These are phyloP conservation scores for Phlebiopsis gigantea DNA, from an alignment of 768 basidiomycete species.

Conservation along the genomic window DNA sequence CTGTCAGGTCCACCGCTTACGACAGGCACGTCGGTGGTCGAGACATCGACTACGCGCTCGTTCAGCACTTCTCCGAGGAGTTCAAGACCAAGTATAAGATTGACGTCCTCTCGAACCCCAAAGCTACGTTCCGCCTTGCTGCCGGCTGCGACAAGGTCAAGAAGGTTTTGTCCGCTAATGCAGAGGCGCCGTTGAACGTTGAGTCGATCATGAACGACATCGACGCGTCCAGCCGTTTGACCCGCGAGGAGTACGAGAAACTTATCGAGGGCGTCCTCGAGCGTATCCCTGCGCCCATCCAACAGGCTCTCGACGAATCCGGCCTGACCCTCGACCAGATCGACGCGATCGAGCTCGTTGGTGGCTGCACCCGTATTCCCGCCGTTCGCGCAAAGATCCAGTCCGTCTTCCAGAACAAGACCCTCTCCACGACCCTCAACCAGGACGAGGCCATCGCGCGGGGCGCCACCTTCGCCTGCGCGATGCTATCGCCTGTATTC, in stretches of 20 bases:
- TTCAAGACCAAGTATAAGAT: slow-evolving; percentile 99
- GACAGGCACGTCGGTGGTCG: slow-evolving; percentile 94
- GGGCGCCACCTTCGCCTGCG: slow-evolving; percentile 95
- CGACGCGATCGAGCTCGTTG: slow-evolving; percentile 88
- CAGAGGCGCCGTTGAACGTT: slow-evolving; percentile 83
- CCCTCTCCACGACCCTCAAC: slow-evolving; percentile 90
- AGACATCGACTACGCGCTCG: slow-evolving; percentile 90
- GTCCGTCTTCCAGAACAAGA: slow-evolving; percentile 73
- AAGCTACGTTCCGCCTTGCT: slow-evolving; percentile 86
- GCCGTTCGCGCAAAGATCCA: slow-evolving; percentile 87
- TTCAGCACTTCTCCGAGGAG: slow-evolving; percentile 83
- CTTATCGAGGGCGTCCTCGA: slow-evolving; percentile 75
- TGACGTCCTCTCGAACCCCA: slow-evolving; percentile 86
- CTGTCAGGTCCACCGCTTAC: slow-evolving; percentile 83
- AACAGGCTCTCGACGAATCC: slow-evolving; percentile 75
- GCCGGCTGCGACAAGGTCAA: slow-evolving; percentile 92
- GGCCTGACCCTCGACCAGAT: slow-evolving; percentile 81
- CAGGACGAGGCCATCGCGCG: slow-evolving; percentile 97
- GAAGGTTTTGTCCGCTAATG: slow-evolving; percentile 93
- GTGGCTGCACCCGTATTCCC: slow-evolving; percentile 90
- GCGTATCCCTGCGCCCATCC: slow-evolving; percentile 69
- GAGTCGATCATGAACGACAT: slow-evolving; percentile 96
- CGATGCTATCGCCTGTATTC: slow-evolving; percentile 96
- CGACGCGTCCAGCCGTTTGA: slow-evolving; percentile 83
- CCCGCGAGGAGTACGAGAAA: slow-evolving; percentile 75